Evolutionary conservation across 208 protist genomes (phyloP).

Genomic region (Crithidia bombi): DNA sequence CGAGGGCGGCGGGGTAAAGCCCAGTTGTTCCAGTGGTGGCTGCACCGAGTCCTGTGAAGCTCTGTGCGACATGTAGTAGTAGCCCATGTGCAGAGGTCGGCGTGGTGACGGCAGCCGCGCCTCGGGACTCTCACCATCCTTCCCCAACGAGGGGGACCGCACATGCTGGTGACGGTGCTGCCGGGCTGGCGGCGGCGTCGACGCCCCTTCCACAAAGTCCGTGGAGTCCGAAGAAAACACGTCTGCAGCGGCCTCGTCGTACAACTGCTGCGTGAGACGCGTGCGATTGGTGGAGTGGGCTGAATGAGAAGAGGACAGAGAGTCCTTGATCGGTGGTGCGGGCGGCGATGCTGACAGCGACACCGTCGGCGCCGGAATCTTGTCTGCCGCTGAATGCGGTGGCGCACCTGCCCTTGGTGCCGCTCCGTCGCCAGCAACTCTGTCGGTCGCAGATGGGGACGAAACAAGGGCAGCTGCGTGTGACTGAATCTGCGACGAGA

Average conservation of each 20-base stretch:
- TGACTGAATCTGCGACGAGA: not conserved
- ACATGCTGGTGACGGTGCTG: not conserved
- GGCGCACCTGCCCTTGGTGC: not conserved
- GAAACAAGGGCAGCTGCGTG: not conserved
- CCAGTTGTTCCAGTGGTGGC: not conserved
- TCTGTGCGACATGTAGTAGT: not conserved
- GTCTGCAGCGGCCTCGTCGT: constrained; percentile 31
- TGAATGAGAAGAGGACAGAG: not conserved
- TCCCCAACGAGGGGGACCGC: not conserved
- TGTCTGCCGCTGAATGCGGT: too few relatives aligned
- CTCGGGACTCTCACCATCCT: constrained; percentile 3
- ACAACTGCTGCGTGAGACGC: constrained; percentile 22
- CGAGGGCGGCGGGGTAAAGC: not conserved
- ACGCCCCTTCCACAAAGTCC: not conserved
- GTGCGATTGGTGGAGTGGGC: not conserved
- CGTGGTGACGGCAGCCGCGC: constrained; percentile 16
- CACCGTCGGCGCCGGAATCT: too few relatives aligned
- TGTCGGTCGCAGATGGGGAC: not conserved
- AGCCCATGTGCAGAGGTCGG: not conserved
- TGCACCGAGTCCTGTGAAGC: not conserved
- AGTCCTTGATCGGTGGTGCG: not conserved
- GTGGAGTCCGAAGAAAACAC: constrained; percentile 25
- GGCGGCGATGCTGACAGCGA: not conserved
- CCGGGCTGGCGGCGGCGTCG: not conserved
- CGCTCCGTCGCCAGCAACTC: not conserved